A percentile compares a stretch with the other conserved stretches of the same genome.
Conservation (phyloP, 1,284 basidiomycete species). For the Anthracocystis walkeri region DNA sequence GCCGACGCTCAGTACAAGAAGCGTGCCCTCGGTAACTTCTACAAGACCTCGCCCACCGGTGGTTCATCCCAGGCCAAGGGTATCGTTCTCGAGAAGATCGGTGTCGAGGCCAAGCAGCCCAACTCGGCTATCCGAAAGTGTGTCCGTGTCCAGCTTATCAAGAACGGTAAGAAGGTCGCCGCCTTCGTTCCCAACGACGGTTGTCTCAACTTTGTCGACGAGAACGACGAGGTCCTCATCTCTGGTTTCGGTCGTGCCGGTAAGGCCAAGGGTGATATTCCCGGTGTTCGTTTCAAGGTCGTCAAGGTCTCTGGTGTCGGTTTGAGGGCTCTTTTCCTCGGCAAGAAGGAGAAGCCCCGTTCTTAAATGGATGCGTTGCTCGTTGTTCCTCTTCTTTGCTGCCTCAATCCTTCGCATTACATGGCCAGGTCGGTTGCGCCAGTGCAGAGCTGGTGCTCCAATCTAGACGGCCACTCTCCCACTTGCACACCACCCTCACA, state of each 20-base stretch:
- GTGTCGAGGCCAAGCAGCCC: conserved; percentile 90
- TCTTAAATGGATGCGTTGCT: conserved; percentile 44
- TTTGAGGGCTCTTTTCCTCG: conserved; percentile 72
- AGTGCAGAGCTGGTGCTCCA: neutral
- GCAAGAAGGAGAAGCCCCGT: conserved; percentile 67
- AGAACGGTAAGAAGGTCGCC: conserved; percentile 95
- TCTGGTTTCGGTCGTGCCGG: conserved; percentile 99
- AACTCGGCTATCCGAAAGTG: conserved; percentile 99
- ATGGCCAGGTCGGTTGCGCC: neutral
- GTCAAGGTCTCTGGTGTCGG: conserved; percentile 99
- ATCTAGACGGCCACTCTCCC: neutral
- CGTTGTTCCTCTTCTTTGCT: conserved; percentile 1
- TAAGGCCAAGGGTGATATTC: conserved; percentile 96
- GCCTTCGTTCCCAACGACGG: conserved; percentile 81
- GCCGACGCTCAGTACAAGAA: conserved; percentile 99
- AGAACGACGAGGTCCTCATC: conserved; percentile 99
- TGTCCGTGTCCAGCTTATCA: conserved; percentile 99
- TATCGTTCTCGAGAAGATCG: conserved; percentile 98
- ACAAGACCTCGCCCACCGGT: conserved; percentile 99
- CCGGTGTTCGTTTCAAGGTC: conserved; percentile 95
- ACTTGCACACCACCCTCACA: conserved; percentile 6
- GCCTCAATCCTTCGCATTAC: conserved; percentile 4
- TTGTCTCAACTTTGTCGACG: conserved; percentile 89
- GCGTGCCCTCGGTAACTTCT: conserved; percentile 98
- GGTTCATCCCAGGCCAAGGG: conserved; percentile 99